These are phyloP conservation scores for Cryptosporidium tyzzeri DNA, from an alignment of 169 alveolate species.

Conservation along the genomic window DNA sequence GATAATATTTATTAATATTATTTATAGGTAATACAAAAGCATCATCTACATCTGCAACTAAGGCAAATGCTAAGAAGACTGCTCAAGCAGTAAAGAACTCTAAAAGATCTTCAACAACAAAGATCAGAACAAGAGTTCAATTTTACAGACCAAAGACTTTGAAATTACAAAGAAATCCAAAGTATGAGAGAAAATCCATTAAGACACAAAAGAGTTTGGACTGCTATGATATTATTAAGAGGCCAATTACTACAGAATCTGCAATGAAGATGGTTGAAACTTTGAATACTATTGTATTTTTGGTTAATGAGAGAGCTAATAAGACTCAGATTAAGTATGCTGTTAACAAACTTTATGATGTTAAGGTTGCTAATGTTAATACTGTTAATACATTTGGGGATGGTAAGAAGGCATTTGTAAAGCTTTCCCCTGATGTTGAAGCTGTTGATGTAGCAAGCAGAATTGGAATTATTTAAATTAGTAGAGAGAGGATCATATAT, in stretches of 20 bases:
- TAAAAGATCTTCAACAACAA: slow-evolving; percentile 61
- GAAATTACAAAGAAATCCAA: slow-evolving; percentile 89
- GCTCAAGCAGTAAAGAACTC: slow-evolving; percentile 62
- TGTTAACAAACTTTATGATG: slow-evolving; percentile 92
- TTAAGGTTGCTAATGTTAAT: slow-evolving; percentile 93
- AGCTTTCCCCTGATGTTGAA: slow-evolving; percentile 94
- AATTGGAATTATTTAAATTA: slow-evolving; percentile 94
- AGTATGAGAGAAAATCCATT: slow-evolving; percentile 84
- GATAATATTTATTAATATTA: neutral
- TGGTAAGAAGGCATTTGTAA: slow-evolving; percentile 97
- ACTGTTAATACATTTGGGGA: slow-evolving; percentile 96
- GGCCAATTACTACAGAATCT: slow-evolving; percentile 97
- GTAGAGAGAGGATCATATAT: too few species aligned
- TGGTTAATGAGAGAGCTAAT: slow-evolving; percentile 92
- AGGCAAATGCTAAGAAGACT: slow-evolving; percentile 47
- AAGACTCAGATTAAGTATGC: slow-evolving; percentile 95
- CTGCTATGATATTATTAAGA: slow-evolving; percentile 90
- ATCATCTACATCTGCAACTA: slow-evolving; percentile 10
- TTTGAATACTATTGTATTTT: slow-evolving; percentile 96
- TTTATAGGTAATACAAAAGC: slow-evolving; percentile 5
- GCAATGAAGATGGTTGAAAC: slow-evolving; percentile 98
- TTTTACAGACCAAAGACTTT: slow-evolving; percentile 88
- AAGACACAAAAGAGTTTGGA: slow-evolving; percentile 88
- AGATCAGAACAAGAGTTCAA: slow-evolving; percentile 82
- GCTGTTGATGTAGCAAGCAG: slow-evolving; percentile 98